Base-by-base conservation (phyloP, 2,329 filamentous ascomycete genomes). In the Pseudocercospora macadamiae region DNA sequence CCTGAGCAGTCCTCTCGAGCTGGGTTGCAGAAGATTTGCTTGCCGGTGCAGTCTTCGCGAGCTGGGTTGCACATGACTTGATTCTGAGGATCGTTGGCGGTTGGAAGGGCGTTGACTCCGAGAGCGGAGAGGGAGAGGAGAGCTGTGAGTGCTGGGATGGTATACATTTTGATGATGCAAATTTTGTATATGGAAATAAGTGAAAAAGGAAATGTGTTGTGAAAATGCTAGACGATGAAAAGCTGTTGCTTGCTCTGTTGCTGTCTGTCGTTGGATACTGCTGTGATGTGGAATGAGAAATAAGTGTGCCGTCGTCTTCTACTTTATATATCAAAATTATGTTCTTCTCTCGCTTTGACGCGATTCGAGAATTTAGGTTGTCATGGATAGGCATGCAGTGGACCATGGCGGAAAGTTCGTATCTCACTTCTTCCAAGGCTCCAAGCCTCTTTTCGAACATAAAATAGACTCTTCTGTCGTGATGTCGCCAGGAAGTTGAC, bases 41-140 rank as follows among this genome's bases (percentile, higher is more conserved):
- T n/a, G n/a, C n/a, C n/a, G n/a, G n/a, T n/a, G n/a, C n/a, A n/a
- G 34, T 37, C 34, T 37, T 37, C 34, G 14, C 34, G 34, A 37
- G 34, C 34, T n/a, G 34, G 39, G 19, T 23, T 23, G 39, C 16
- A 44, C 39, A 8, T 7, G 18, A 18, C 39, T 1, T 44, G 2
- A 10, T 14, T 44, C 39, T 21, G 18, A 14, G 39, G n/a, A n/a
- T n/a, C 12, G 12, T 45, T 12, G 16, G 42, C 23, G 42, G 23
- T 19, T 14, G 42, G 42, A 14, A 47, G 42, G 14, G 19, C 42
- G 21, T 28, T 47, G 42, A 47, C 14, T 47, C 42, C 42, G 42
- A 47, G 42, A 25, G 42, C 21, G 42, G 42, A 47, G 18, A 47
- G 42, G 23, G 42, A 47, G 3, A 47, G 42, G 25, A 47, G 42